Percentiles rank a stretch among this genome's conserved stretches.
These are phyloP conservation scores for Monilinia polystroma DNA, from an alignment of 2,329 filamentous ascomycete genomes.

Conservation along the genomic window DNA sequence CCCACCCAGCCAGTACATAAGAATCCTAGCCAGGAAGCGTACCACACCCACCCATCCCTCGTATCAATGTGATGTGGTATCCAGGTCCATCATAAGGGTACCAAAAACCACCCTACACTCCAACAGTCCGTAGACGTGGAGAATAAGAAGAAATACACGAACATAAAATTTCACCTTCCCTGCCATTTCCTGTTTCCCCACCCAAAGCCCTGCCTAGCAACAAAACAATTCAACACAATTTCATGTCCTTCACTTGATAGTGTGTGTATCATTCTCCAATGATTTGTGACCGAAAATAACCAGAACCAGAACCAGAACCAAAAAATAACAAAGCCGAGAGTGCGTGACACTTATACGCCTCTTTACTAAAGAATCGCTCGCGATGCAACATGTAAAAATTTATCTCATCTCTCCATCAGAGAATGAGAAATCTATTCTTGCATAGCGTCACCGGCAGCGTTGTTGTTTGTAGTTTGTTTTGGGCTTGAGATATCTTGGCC, in stretches of 20 bases:
- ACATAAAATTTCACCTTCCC: constrained; percentile 2
- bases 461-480: constrained; percentile 1
- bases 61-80: constrained; percentile 13
- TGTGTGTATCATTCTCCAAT: constrained; percentile 7
- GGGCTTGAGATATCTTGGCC: constrained; percentile 25
- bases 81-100: constrained; percentile 20
- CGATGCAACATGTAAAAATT: constrained; percentile 3
- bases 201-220: constrained; percentile 9
- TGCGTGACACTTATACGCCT: constrained; percentile 23
- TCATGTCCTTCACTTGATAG: constrained; percentile 21
- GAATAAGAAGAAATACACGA: constrained; percentile 22
- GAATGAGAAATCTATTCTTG: constrained; percentile 15
- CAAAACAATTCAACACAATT: constrained; percentile 15
- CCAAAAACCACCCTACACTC: constrained; percentile 13
- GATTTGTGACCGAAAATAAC: constrained; percentile 11
- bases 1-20: constrained; percentile 1
- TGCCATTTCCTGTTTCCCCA: constrained; percentile 8
- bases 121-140: constrained; percentile 3
- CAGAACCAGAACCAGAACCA: constrained; percentile 6
- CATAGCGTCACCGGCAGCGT: constrained; percentile 10
- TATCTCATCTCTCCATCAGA: constrained; percentile 2
- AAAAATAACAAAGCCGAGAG: neutral
- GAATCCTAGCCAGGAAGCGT: constrained; percentile 12
- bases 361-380: constrained; percentile 1
- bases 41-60: neutral